Conservation (phyloP, 2,329 filamentous ascomycete genomes). For the Xylaria arbuscula region DNA sequence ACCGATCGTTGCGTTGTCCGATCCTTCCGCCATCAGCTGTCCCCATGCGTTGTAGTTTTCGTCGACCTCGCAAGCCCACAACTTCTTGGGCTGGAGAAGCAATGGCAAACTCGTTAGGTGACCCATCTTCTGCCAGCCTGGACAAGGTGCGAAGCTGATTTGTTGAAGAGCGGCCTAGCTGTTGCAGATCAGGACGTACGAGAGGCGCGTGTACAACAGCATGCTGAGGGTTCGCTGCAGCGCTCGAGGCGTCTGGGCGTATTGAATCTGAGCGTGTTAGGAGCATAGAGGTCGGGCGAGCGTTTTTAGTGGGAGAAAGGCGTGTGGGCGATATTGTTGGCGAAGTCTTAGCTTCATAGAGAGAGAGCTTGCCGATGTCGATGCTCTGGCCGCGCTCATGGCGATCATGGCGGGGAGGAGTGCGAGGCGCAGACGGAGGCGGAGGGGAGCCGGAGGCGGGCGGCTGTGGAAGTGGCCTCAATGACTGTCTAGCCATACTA, state of each 20-base stretch:
- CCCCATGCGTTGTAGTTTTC: conserved; percentile 80
- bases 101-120: conserved; percentile 83
- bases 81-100: conserved; percentile 85
- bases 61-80: conserved; percentile 83
- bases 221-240: conserved; percentile 49
- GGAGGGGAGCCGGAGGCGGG: conserved; percentile 60
- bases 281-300: conserved; percentile 70
- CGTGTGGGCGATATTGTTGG: conserved; percentile 52
- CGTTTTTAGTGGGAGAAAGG: conserved; percentile 42
- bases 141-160: conserved; percentile 89
- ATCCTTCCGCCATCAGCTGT: conserved; percentile 60
- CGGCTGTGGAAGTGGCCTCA: conserved; percentile 78
- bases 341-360: conserved; percentile 57
- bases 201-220: conserved; percentile 60
- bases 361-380: conserved; percentile 67
- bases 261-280: conserved; percentile 68
- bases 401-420: conserved; percentile 55
- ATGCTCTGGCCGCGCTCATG: conserved; percentile 73
- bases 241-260: conserved; percentile 49
- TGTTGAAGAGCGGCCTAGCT: conserved; percentile 87
- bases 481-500: conserved; percentile 77
- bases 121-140: conserved; percentile 79
- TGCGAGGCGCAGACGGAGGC: conserved; percentile 48
- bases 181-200: conserved; percentile 78
- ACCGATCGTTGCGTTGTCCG: conserved; percentile 59